A percentile compares a stretch with the other conserved stretches of the same genome.
Evolutionary conservation across 805 yeast species (phyloP).

Genomic region (Suhomyces sp.): DNA sequence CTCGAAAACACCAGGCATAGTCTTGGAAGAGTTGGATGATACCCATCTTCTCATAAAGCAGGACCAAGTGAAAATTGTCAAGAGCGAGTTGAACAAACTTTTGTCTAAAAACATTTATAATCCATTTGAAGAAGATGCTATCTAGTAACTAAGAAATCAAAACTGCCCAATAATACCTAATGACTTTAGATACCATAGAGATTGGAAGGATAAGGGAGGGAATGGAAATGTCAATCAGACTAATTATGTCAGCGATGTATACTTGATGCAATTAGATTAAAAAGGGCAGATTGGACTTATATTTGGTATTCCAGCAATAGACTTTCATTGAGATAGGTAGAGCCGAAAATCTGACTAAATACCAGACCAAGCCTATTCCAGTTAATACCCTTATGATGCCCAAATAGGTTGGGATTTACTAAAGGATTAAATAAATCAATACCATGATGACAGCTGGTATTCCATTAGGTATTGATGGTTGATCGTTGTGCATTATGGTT

Average conservation of each 20-base stretch:
- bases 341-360: too few species aligned
- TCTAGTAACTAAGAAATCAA: not conserved
- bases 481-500: too few species aligned
- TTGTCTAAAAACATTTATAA: slow-evolving; percentile 82
- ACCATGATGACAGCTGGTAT: too few species aligned
- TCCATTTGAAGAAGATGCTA: slow-evolving; percentile 61
- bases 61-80: slow-evolving; percentile 70
- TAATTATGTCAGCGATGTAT: not conserved
- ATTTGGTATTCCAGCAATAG: too few species aligned
- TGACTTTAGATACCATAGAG: too few species aligned
- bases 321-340: too few species aligned
- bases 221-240: too few species aligned
- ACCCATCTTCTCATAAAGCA: slow-evolving; percentile 83
- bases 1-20: slow-evolving; percentile 67
- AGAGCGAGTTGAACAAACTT: slow-evolving; percentile 69
- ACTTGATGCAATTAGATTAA: not conserved
- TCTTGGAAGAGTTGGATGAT: slow-evolving; percentile 78
- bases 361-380: not conserved
- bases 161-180: not conserved
- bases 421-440: too few species aligned
- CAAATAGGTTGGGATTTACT: not conserved
- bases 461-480: too few species aligned
- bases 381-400: not conserved
- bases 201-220: too few species aligned
- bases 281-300: not conserved